A percentile compares a stretch with the other conserved stretches of the same genome.
Evolutionary conservation across 2,329 filamentous ascomycete genomes (phyloP).

Genomic region (Plenodomus biglobosus): DNA sequence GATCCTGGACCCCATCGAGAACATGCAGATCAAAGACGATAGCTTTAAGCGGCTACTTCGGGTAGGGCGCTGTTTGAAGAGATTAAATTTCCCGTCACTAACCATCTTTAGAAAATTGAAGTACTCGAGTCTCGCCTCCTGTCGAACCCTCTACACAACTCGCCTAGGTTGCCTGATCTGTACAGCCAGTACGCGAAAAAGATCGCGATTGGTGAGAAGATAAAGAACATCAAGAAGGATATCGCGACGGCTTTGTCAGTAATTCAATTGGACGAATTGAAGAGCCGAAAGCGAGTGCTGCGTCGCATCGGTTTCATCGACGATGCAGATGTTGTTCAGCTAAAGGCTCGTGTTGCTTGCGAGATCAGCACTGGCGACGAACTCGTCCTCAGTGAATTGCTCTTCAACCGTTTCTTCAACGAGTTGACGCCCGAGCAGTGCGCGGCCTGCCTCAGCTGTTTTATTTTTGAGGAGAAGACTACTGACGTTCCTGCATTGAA

Average conservation of each 20-base stretch:
- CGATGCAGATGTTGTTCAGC: conserved; percentile 89
- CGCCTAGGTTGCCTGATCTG: conserved; percentile 76
- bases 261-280: conserved; percentile 92
- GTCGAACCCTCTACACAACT: conserved; percentile 88
- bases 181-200: conserved; percentile 88
- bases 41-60: conserved; percentile 86
- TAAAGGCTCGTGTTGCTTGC: conserved; percentile 96
- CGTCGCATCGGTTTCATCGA: conserved; percentile 95
- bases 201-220: conserved; percentile 71
- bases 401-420: conserved; percentile 98
- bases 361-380: conserved; percentile 98
- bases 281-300: conserved; percentile 91
- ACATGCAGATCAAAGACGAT: conserved; percentile 92
- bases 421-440: conserved; percentile 85
- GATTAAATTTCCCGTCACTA: conserved; percentile 3
- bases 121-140: conserved; percentile 88
- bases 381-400: conserved; percentile 83
- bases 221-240: conserved; percentile 85
- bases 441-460: conserved; percentile 84
- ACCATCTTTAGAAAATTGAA: conserved; percentile 77
- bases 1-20: conserved; percentile 87
- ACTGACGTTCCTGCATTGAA: conserved; percentile 70
- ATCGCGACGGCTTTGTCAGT: conserved; percentile 84
- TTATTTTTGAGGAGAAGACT: conserved; percentile 97
- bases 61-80: conserved; percentile 42